These are phyloP conservation scores for Collybiopsis confluens DNA, from an alignment of 768 basidiomycete genomes.

Conservation along the genomic window DNA sequence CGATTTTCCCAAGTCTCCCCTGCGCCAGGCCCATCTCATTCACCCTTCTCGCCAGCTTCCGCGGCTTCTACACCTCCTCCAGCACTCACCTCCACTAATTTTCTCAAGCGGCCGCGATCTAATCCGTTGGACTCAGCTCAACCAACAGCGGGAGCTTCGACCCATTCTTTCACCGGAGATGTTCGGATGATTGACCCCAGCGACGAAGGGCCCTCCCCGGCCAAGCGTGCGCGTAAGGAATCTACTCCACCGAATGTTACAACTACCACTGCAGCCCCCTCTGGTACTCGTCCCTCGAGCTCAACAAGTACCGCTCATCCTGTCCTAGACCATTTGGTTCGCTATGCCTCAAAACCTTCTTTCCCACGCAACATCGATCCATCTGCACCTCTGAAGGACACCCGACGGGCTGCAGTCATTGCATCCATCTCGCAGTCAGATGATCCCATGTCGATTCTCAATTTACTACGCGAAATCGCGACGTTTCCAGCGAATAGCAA, in stretches of 20 bases:
- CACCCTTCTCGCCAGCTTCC: slow-evolving; percentile 41
- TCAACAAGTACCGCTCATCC: slow-evolving; percentile 26
- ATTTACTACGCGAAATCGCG: slow-evolving; percentile 61
- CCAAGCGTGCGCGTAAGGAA: slow-evolving; percentile 70
- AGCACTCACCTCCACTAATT: slow-evolving; percentile 13
- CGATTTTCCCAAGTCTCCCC: slow-evolving; percentile 53
- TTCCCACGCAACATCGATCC: slow-evolving; percentile 49
- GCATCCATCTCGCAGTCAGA: slow-evolving; percentile 67
- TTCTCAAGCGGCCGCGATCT: slow-evolving; percentile 60
- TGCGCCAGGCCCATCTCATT: slow-evolving; percentile 34
- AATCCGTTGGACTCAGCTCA: slow-evolving; percentile 33
- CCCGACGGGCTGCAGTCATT: slow-evolving; percentile 59
- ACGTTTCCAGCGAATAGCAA: slow-evolving; percentile 17
- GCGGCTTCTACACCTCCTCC: slow-evolving; percentile 45
- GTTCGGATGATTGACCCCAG: slow-evolving; percentile 18
- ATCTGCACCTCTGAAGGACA: slow-evolving; percentile 44
- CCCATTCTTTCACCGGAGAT: slow-evolving; percentile 1
- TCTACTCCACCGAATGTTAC: slow-evolving; percentile 32
- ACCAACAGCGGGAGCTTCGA: slow-evolving; percentile 43
- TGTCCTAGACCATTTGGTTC: slow-evolving; percentile 40
- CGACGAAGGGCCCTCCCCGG: slow-evolving; percentile 63
- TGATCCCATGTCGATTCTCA: slow-evolving; percentile 58
- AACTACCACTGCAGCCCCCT: slow-evolving; percentile 3
- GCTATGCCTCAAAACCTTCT: slow-evolving; percentile 67
- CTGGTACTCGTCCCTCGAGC: slow-evolving; percentile 5